A percentile compares a stretch with the other conserved stretches of the same genome.
Conservation (phyloP, 2,329 filamentous ascomycete genomes). For the Colletotrichum sp. region DNA sequence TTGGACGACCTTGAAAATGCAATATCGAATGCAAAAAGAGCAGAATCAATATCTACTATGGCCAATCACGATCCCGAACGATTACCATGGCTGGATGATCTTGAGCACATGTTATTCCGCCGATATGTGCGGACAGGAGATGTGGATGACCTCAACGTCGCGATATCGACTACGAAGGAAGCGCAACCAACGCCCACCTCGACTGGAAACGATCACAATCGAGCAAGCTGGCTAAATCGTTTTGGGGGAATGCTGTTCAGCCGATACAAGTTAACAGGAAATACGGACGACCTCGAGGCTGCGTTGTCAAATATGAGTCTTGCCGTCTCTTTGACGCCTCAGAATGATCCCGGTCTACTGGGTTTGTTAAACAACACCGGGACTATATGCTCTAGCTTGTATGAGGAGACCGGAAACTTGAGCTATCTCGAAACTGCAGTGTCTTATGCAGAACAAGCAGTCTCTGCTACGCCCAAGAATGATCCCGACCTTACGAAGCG, state of each 20-base stretch:
- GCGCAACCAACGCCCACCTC: not conserved
- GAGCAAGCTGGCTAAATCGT: not conserved
- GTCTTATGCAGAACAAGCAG: not conserved
- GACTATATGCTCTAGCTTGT: not conserved
- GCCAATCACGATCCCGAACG: not conserved
- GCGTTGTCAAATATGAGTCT: not conserved
- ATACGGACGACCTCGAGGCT: not conserved
- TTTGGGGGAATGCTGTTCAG: not conserved
- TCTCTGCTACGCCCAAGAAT: not conserved
- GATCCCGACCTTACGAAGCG: not conserved
- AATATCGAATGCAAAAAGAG: not conserved
- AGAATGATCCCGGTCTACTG: not conserved
- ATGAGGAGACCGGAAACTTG: not conserved
- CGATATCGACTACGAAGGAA: not conserved
- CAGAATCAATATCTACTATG: not conserved
- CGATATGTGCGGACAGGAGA: not conserved
- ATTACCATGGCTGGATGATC: not conserved
- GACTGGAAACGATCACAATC: not conserved
- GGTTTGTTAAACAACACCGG: not conserved
- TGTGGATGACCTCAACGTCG: not conserved
- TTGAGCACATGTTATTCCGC: not conserved
- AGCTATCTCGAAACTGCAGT: not conserved
- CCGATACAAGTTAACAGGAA: not conserved
- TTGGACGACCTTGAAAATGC: not conserved
- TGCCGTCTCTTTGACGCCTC: not conserved